Evolutionary conservation across 2,329 filamentous ascomycete genomes (phyloP).

Genomic region (Aciculosporium take): DNA sequence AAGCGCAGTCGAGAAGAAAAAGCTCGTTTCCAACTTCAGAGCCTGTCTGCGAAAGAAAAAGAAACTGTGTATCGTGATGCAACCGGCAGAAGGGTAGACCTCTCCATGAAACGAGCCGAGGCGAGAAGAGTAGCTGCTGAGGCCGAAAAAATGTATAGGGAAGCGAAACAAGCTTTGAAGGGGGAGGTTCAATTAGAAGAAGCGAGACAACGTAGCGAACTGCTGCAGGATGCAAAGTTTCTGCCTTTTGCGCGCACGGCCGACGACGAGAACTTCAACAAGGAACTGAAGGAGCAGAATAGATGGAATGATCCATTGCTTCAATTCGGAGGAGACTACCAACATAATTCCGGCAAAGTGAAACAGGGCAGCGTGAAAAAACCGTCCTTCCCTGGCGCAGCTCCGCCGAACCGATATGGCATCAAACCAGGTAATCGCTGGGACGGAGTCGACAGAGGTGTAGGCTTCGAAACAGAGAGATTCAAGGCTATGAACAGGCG

Average conservation of each 20-base stretch:
- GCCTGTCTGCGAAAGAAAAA: constrained; percentile 35
- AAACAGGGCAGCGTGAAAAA: constrained; percentile 25
- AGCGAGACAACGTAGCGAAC: constrained; percentile 48
- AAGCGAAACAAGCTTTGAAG: constrained; percentile 55
- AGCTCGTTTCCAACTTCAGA: constrained; percentile 31
- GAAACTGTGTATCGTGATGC: constrained; percentile 95
- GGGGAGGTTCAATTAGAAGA: constrained; percentile 73
- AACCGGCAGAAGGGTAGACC: constrained; percentile 83
- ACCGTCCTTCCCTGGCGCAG: constrained; percentile 64
- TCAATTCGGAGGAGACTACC: constrained; percentile 51
- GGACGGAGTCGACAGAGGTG: constrained; percentile 92
- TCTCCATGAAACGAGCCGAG: constrained; percentile 80
- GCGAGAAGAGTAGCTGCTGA: constrained; percentile 51
- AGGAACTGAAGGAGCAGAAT: constrained; percentile 58
- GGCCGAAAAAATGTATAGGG: constrained; percentile 56
- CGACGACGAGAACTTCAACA: constrained; percentile 81
- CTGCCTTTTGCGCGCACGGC: constrained; percentile 65
- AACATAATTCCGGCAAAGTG: constrained; percentile 18
- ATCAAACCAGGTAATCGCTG: constrained; percentile 86
- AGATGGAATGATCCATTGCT: constrained; percentile 94
- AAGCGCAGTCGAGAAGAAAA: constrained; percentile 52
- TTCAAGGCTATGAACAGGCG: constrained; percentile 76
- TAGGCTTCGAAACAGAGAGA: constrained; percentile 85
- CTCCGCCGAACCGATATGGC: constrained; percentile 82
- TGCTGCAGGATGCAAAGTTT: constrained; percentile 65